Conservation (phyloP, 805 yeast species). For the Ogataea minuta region DNA sequence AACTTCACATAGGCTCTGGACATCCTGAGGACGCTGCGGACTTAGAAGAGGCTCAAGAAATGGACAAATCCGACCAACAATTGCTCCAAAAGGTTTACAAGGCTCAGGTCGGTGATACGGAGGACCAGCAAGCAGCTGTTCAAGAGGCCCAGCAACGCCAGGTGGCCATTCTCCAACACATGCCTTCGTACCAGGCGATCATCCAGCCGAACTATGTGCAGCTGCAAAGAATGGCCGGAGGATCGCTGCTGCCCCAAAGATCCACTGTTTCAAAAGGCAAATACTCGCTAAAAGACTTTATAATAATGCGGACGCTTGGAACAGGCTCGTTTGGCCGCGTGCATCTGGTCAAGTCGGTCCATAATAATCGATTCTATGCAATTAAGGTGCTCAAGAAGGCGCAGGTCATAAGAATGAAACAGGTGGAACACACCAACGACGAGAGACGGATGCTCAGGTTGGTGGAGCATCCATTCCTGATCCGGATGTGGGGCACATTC, state of each 20-base stretch:
- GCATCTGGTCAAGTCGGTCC: conserved; percentile 56
- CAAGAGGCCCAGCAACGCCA: conserved; percentile 34
- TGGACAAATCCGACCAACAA: conserved; percentile 21
- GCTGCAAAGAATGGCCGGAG: conserved; percentile 28
- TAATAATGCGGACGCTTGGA: conserved; percentile 55
- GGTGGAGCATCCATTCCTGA: conserved; percentile 60
- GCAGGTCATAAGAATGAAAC: conserved; percentile 59
- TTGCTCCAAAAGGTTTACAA: conserved; percentile 21
- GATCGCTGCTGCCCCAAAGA: conserved; percentile 31
- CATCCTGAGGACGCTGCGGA: conserved; percentile 16
- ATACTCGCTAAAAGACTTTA: conserved; percentile 54
- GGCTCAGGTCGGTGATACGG: conserved; percentile 10
- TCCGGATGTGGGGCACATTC: conserved; percentile 65
- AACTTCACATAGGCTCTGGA: conserved; percentile 26
- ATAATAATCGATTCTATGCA: conserved; percentile 59
- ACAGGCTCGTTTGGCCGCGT: conserved; percentile 64
- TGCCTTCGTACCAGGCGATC: conserved; percentile 38
- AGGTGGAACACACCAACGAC: conserved; percentile 63
- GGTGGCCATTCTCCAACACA: conserved; percentile 29
- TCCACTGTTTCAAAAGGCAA: conserved; percentile 50
- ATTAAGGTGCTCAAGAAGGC: conserved; percentile 58
- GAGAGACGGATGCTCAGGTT: conserved; percentile 58
- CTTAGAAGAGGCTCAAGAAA: conserved; percentile 1
- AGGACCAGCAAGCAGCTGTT: conserved; percentile 21
- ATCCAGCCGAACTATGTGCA: conserved; percentile 33